Percentiles rank a stretch among this genome's conserved stretches.
Conservation (phyloP, 2,329 filamentous ascomycete genomes). For the Aspergillus jensenii region DNA sequence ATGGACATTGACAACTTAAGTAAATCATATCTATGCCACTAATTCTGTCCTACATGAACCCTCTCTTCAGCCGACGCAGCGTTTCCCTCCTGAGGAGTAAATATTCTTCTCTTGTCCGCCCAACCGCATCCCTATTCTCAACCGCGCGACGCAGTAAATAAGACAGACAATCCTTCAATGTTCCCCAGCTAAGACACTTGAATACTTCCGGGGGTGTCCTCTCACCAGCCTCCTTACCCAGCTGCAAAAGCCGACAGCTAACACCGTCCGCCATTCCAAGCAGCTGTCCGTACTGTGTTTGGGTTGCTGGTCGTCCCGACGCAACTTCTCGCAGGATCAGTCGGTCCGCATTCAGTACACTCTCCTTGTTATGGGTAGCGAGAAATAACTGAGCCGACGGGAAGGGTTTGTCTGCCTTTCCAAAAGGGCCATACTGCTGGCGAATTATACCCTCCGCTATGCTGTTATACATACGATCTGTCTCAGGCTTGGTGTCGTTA, state of each 20-base stretch:
- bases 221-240: conserved; percentile 14
- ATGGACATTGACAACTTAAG: too few species aligned
- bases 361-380: conserved; percentile 54
- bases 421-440: conserved; percentile 30
- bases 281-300: conserved; percentile 67
- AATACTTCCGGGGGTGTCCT: conserved; percentile 42
- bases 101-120: conserved; percentile 61
- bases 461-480: conserved; percentile 49
- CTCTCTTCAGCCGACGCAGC: too few species aligned
- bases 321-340: conserved; percentile 38
- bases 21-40: too few species aligned
- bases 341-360: conserved; percentile 47
- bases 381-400: conserved; percentile 48
- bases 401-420: conserved; percentile 7
- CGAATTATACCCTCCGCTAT: conserved; percentile 51
- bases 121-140: conserved; percentile 70
- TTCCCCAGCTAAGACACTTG: conserved; percentile 57
- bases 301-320: conserved; percentile 36
- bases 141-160: conserved; percentile 61
- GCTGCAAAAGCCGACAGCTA: conserved; percentile 52
- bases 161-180: conserved; percentile 54
- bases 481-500: conserved; percentile 40
- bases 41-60: too few species aligned
- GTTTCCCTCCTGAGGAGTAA: too few species aligned
- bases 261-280: conserved; percentile 92